A percentile compares a stretch with the other conserved stretches of the same genome.
Conservation (phyloP, 331 rosid species). For the Cydonia oblonga region DNA sequence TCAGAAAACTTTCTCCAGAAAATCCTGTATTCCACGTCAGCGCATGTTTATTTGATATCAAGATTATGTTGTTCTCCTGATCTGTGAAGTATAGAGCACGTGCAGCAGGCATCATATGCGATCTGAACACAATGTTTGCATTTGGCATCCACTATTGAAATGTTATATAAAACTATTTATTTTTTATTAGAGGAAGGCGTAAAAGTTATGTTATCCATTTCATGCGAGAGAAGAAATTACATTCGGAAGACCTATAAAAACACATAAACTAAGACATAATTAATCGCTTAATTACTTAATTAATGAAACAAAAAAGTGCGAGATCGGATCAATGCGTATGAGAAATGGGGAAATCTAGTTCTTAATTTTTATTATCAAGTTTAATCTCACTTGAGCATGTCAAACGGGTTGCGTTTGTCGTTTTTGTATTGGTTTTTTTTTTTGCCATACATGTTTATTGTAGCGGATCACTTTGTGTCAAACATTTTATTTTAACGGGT, state of each 20-base stretch:
- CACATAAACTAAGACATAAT: too few species aligned
- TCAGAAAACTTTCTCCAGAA: not conserved
- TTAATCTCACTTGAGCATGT: not conserved
- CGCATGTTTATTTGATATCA: not conserved
- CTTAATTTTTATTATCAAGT: too few species aligned
- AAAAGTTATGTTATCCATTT: too few species aligned
- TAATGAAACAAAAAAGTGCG: not conserved
- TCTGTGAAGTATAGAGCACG: not conserved
- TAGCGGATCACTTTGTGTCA: too few species aligned
- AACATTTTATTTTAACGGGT: too few species aligned
- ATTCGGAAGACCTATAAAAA: not conserved
- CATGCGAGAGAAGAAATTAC: not conserved
- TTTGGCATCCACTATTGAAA: not conserved
- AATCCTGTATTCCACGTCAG: not conserved
- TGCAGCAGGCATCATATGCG: not conserved
- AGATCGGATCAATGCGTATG: not conserved
- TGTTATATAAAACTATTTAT: not conserved
- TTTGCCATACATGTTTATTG: too few species aligned
- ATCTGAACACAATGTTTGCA: slow-evolving; percentile 2
- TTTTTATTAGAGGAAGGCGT: not conserved
- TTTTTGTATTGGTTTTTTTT: too few species aligned
- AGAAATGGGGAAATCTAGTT: not conserved
- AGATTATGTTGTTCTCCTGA: not conserved
- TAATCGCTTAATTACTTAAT: not conserved
- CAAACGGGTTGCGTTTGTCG: too few species aligned